These are phyloP conservation scores for Nicotiana sylvestris DNA, from an alignment of 257 asterid species.

Conservation along the genomic window DNA sequence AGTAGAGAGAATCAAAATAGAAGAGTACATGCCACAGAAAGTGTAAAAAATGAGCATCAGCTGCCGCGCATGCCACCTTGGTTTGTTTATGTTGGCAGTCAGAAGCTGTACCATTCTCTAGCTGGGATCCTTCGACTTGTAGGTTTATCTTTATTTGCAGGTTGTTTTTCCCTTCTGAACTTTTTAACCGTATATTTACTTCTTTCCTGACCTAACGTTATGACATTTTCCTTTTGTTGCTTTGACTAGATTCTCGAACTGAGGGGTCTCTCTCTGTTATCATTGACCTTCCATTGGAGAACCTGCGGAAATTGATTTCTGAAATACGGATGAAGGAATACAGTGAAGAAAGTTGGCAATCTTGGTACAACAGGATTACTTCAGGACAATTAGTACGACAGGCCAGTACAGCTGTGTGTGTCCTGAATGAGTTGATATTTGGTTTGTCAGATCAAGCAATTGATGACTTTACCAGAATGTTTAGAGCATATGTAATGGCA, in stretches of 20 bases:
- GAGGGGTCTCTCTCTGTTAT: constrained; percentile 65
- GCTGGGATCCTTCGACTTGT: constrained; percentile 82
- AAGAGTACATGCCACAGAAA: constrained; percentile 30
- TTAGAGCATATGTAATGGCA: constrained; percentile 25
- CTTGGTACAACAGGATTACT: constrained; percentile 70
- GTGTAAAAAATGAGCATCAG: constrained; percentile 41
- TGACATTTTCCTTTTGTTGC: constrained; percentile 19
- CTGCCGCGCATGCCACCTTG: constrained; percentile 96
- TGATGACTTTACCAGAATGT: constrained; percentile 37
- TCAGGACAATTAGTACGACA: constrained; percentile 85
- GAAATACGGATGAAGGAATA: constrained; percentile 65
- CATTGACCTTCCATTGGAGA: constrained; percentile 70
- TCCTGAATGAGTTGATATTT: constrained; percentile 79
- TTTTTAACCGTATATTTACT: constrained; percentile 10
- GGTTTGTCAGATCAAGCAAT: constrained; percentile 75
- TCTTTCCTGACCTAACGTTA: constrained; percentile 12
- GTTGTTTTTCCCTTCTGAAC: constrained; percentile 34
- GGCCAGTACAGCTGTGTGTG: constrained; percentile 84
- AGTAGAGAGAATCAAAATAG: constrained; percentile 34
- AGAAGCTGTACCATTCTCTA: constrained; percentile 66
- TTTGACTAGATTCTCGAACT: constrained; percentile 51
- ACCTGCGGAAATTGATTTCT: constrained; percentile 62
- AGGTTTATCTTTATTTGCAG: constrained; percentile 67
- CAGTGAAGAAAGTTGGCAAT: constrained; percentile 70
- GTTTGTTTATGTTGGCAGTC: constrained; percentile 67